A percentile compares a stretch with the other conserved stretches of the same genome.
These are phyloP conservation scores for Fusarium verrucosum DNA, from an alignment of 2,329 filamentous ascomycete genomes.

Conservation along the genomic window DNA sequence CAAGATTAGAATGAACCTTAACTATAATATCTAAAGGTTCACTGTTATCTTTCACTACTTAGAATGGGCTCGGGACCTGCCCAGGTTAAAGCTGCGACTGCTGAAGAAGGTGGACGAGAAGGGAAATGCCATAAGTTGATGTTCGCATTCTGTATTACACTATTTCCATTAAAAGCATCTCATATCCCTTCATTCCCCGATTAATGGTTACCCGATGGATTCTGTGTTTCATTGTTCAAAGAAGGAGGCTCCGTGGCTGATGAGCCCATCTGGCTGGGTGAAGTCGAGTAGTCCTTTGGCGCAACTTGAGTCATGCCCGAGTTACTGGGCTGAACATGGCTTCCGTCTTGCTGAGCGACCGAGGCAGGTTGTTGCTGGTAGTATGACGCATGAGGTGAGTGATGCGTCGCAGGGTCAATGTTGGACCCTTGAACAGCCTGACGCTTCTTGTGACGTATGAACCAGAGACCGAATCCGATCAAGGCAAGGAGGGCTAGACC, in stretches of 20 bases:
- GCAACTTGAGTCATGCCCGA: neutral
- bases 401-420: neutral
- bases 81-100: no score
- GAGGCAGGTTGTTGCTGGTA: neutral
- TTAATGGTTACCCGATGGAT: neutral
- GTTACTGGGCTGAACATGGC: neutral
- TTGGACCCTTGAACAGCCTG: neutral
- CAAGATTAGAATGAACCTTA: no score
- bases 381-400: neutral
- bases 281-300: neutral
- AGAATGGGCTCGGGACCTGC: no score
- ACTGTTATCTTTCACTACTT: no score
- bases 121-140: no score
- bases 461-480: neutral
- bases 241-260: neutral
- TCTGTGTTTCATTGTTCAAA: neutral
- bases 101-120: no score
- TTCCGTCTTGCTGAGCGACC: neutral
- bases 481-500: neutral
- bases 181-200: accelerated
- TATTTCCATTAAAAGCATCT: no score
- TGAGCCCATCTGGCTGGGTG: neutral
- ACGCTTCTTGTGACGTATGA: constrained; percentile 2
- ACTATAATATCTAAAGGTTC: no score
- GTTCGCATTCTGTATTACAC: no score